phyloP scores from a whole-genome alignment of 192 early-diverging fungal genomes.

The Globomyces pollinis-pini region DNA sequence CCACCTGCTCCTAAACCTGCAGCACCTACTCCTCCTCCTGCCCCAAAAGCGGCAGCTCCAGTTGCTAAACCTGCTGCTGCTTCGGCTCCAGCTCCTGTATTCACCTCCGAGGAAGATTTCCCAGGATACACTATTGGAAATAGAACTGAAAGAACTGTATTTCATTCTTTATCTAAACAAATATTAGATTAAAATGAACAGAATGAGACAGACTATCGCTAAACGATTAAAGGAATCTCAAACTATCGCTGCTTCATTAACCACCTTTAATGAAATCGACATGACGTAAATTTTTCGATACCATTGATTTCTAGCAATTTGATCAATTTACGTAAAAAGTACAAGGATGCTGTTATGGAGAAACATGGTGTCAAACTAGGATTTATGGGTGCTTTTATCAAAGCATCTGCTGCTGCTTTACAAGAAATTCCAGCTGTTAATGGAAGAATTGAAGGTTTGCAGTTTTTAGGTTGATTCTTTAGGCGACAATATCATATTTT shows the following conservation, averaged over 20 bases:
- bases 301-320: conserved; percentile 50
- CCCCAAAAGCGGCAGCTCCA: conserved; percentile 30
- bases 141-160: conserved; percentile 28
- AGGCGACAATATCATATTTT: conserved; percentile 79
- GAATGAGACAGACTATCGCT: conserved; percentile 92
- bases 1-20: conserved; percentile 23
- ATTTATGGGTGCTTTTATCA: conserved; percentile 97
- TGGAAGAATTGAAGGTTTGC: conserved; percentile 75
- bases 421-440: conserved; percentile 90
- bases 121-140: conserved; percentile 7
- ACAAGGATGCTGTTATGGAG: conserved; percentile 92
- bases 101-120: conserved; percentile 12
- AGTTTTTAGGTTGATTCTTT: background rate
- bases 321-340: conserved; percentile 81
- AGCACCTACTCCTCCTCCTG: conserved; percentile 19
- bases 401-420: conserved; percentile 78
- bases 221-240: conserved; percentile 95
- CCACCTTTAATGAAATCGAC: conserved; percentile 99
- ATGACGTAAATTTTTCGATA: conserved; percentile 59
- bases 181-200: conserved; percentile 93
- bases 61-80: conserved; percentile 32
- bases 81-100: conserved; percentile 25
- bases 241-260: conserved; percentile 91
- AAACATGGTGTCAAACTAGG: conserved; percentile 94
- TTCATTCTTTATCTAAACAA: conserved; percentile 1